phyloP scores from a whole-genome alignment of 2,329 filamentous ascomycete genomes.

The Fusarium sublunatum region DNA sequence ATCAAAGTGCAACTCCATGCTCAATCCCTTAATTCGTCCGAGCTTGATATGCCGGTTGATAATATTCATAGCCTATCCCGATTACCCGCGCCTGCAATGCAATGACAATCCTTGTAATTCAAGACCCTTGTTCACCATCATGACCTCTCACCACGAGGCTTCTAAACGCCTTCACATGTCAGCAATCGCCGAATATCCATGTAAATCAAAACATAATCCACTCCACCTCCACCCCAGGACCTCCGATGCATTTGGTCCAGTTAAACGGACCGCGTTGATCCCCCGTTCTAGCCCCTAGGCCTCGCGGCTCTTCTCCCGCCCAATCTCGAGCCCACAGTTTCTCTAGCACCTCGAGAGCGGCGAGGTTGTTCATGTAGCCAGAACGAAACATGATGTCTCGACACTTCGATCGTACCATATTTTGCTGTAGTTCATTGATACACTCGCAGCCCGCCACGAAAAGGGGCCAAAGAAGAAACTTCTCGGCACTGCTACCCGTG shows the following conservation, averaged over 20 bases:
- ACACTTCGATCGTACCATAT: conserved; percentile 82
- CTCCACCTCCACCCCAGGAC: conserved; percentile 68
- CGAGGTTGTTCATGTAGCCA: conserved; percentile 93
- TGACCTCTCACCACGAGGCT: conserved; percentile 14
- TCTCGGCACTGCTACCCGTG: conserved; percentile 77
- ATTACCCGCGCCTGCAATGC: conserved; percentile 22
- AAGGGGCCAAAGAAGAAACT: conserved; percentile 92
- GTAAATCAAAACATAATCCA: conserved; percentile 72
- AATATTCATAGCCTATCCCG: neutral
- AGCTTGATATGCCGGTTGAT: conserved; percentile 6
- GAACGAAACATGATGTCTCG: conserved; percentile 87
- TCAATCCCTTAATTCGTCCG: conserved; percentile 21
- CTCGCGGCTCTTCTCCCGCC: conserved; percentile 52
- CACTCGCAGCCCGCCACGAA: conserved; percentile 93
- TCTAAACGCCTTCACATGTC: conserved; percentile 32
- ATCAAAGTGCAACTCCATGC: conserved; percentile 19
- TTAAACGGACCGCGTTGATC: conserved; percentile 64
- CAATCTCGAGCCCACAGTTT: conserved; percentile 77
- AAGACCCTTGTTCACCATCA: conserved; percentile 24
- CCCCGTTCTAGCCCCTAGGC: conserved; percentile 49
- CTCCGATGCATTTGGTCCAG: conserved; percentile 68
- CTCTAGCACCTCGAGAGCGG: conserved; percentile 86
- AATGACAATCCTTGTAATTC: conserved; percentile 24
- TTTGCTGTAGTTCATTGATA: conserved; percentile 81
- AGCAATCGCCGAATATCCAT: conserved; percentile 25